These are phyloP conservation scores for Saturnispora quitensis DNA, from an alignment of 805 yeast genomes.

Conservation along the genomic window DNA sequence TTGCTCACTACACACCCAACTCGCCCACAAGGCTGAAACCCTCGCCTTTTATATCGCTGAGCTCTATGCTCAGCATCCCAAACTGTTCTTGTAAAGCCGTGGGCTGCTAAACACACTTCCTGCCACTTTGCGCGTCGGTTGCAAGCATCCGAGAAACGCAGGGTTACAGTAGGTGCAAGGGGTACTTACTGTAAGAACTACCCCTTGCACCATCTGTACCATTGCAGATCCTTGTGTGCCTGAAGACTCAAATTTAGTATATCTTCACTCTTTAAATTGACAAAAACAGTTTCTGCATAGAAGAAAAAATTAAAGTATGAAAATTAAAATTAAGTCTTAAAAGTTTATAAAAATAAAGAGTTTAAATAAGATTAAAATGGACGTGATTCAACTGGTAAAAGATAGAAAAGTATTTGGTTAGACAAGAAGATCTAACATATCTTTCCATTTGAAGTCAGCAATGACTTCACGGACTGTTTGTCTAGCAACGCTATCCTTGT, in stretches of 20 bases:
- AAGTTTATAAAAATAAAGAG: background rate
- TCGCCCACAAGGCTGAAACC: too few relatives aligned
- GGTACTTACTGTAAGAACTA: too few relatives aligned
- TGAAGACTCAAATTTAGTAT: background rate
- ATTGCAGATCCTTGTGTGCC: conserved; percentile 13
- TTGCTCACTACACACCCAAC: too few relatives aligned
- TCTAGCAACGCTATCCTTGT: background rate
- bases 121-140: too few relatives aligned
- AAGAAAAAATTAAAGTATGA: background rate
- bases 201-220: conserved; percentile 27
- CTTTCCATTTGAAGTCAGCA: conserved; percentile 9
- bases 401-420: background rate
- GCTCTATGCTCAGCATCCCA: too few relatives aligned
- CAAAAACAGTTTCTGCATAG: background rate
- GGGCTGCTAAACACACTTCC: too few relatives aligned
- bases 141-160: too few relatives aligned
- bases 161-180: too few relatives aligned
- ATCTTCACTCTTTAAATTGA: background rate
- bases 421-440: conserved; percentile 12
- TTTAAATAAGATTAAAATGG: background rate
- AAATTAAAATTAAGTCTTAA: background rate
- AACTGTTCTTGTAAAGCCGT: too few relatives aligned
- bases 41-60: too few relatives aligned
- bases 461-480: conserved; percentile 9
- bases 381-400: background rate